Percentiles rank a stretch among this genome's conserved stretches.
phyloP scores from a whole-genome alignment of 176 grass and related monocot genomes.

The Cymbopogon citratus region DNA sequence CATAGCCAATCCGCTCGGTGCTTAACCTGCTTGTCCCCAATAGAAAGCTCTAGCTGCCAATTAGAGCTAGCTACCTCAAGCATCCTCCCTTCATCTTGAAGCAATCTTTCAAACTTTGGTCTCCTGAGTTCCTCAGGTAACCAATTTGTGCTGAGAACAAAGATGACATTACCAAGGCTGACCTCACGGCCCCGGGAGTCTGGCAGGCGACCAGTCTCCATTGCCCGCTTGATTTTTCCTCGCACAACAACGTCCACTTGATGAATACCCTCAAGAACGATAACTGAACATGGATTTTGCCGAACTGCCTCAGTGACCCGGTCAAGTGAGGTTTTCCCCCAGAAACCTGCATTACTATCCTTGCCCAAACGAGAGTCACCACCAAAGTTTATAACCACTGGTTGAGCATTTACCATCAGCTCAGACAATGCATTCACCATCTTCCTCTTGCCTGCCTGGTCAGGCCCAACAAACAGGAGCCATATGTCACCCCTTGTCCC shows the following conservation, averaged over 20 bases:
- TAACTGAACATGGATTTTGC: slow-evolving; percentile 76
- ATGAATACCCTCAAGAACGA: slow-evolving; percentile 84
- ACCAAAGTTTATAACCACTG: slow-evolving; percentile 58
- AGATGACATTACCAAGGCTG: slow-evolving; percentile 69
- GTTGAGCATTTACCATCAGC: slow-evolving; percentile 46
- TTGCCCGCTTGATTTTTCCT: slow-evolving; percentile 76
- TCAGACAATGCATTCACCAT: slow-evolving; percentile 76
- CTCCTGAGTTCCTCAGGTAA: slow-evolving; percentile 58
- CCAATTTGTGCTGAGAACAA: slow-evolving; percentile 81
- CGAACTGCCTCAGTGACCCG: slow-evolving; percentile 69
- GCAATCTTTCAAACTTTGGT: slow-evolving; percentile 34
- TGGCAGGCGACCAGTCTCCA: slow-evolving; percentile 72
- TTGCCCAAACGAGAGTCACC: slow-evolving; percentile 10
- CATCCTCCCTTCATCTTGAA: slow-evolving; percentile 63
- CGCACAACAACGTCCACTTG: slow-evolving; percentile 52
- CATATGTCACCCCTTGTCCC: slow-evolving; percentile 71
- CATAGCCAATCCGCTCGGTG: slow-evolving; percentile 69
- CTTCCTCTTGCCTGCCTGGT: slow-evolving; percentile 85
- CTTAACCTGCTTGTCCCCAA: slow-evolving; percentile 53
- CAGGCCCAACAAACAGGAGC: slow-evolving; percentile 88
- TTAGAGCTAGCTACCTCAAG: slow-evolving; percentile 46
- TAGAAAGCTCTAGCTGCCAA: slow-evolving; percentile 76
- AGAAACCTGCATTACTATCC: slow-evolving; percentile 32
- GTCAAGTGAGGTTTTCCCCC: slow-evolving; percentile 77
- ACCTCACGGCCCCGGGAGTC: slow-evolving; percentile 89